These are phyloP conservation scores for Trichophyton verrucosum DNA, from an alignment of 2,329 filamentous ascomycete species.

Conservation along the genomic window DNA sequence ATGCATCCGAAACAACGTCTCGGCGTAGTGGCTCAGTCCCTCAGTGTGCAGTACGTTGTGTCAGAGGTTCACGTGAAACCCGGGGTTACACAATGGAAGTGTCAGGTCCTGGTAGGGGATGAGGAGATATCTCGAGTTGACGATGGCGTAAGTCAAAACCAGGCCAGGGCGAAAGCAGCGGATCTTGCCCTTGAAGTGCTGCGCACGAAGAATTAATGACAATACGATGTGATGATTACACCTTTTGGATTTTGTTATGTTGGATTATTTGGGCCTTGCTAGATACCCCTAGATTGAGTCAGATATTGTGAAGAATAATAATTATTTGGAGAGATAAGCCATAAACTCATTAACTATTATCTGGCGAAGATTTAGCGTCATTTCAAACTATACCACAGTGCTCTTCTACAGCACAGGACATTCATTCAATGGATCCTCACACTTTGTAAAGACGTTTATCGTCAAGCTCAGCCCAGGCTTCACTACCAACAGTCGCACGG, in stretches of 20 bases:
- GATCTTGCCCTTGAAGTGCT: constrained; percentile 36
- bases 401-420: background rate
- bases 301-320: background rate
- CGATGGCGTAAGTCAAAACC: constrained; percentile 38
- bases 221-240: background rate
- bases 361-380: background rate
- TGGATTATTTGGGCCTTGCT: background rate
- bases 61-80: constrained; percentile 9
- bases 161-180: constrained; percentile 47
- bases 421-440: background rate
- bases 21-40: constrained; percentile 43
- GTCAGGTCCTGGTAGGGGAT: constrained; percentile 40
- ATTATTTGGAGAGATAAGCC: background rate
- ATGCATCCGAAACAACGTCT: constrained; percentile 56
- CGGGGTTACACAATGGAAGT: constrained; percentile 20
- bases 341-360: background rate
- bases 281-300: background rate
- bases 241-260: background rate
- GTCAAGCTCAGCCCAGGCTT: constrained; percentile 17
- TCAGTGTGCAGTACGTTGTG: constrained; percentile 42
- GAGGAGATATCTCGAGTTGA: constrained; percentile 35
- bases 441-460: background rate
- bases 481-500: constrained; percentile 39
- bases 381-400: background rate
- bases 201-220: background rate